phyloP scores from a whole-genome alignment of 2,329 filamentous ascomycete genomes.

The Zymoseptoria tritici region DNA sequence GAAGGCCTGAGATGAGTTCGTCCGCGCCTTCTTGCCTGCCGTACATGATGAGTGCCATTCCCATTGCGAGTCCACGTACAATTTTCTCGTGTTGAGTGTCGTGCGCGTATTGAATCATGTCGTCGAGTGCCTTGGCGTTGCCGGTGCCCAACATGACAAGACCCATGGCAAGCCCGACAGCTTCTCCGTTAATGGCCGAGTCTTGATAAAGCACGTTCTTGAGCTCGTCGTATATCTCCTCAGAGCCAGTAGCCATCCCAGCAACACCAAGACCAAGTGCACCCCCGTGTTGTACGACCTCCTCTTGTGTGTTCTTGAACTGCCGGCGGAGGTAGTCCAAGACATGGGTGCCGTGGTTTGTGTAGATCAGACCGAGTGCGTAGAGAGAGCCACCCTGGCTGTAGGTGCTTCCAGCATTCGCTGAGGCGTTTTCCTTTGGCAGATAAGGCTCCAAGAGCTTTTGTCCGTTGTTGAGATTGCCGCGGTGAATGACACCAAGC shows the following conservation, averaged over 20 bases:
- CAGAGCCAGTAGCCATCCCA: slow-evolving; percentile 91
- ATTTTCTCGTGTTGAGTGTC: slow-evolving; percentile 99
- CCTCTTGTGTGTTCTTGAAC: slow-evolving; percentile 70
- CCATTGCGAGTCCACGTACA: slow-evolving; percentile 86
- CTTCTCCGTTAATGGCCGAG: slow-evolving; percentile 93
- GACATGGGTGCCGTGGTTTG: slow-evolving; percentile 91
- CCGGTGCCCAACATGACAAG: slow-evolving; percentile 98
- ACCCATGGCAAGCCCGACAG: slow-evolving; percentile 91
- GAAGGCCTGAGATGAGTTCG: slow-evolving; percentile 83
- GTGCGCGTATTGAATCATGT: slow-evolving; percentile 96
- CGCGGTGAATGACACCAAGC: slow-evolving; percentile 90
- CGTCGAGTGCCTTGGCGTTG: slow-evolving; percentile 83
- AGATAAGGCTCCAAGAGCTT: slow-evolving; percentile 94
- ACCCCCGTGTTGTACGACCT: slow-evolving; percentile 94
- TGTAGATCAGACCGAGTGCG: slow-evolving; percentile 91
- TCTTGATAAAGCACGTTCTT: slow-evolving; percentile 85
- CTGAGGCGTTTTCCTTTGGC: slow-evolving; percentile 66
- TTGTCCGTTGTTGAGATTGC: slow-evolving; percentile 85
- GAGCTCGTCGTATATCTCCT: slow-evolving; percentile 84
- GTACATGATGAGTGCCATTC: slow-evolving; percentile 98
- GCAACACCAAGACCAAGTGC: slow-evolving; percentile 92
- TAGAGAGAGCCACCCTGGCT: slow-evolving; percentile 95
- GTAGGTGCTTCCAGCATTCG: slow-evolving; percentile 72
- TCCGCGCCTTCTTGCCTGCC: slow-evolving; percentile 91
- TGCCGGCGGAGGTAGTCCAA: slow-evolving; percentile 69